Evolutionary conservation across 257 asterid genomes (phyloP), one percentile per base, ranked within the genome.

Genomic region (Penstemon newberryi): DNA sequence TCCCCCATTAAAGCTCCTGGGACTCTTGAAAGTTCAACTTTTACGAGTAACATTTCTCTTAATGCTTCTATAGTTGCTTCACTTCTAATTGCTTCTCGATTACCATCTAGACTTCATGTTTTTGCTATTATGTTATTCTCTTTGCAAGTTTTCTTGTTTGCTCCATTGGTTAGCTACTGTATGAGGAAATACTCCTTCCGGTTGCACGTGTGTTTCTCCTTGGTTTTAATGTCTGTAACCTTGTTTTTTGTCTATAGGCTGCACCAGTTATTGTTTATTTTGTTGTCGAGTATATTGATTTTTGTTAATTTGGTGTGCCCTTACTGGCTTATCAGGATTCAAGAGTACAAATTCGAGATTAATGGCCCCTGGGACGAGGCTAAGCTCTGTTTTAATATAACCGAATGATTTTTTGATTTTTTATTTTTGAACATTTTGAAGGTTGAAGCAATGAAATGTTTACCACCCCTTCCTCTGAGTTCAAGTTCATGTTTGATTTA

Each of bases 291-390:
- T 11, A 56, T 84, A 56, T 75, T 90, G 77, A 80, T 82, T 54
- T 89, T 88, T 52, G 91, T 90, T 42, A 93, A 90, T 80, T 62
- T 90, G 72, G 86, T 87, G 9, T 89, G 97, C 75, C 99, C 97
- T 4, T 87, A 88, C 77, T 93, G 97, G 96, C 80, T 93, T 73
- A 88, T 91, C 70, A 86, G 92, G 75, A 87, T 93, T 78, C 96
- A 88, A 69, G 88, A 84, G 81, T 90, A 88, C 84, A 93, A 88
- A 75, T 90, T 93, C 70, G 96, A 90, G 94, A 90, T 90, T 46
- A 90, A 90, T 83, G 97, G 99, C 38, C 99, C 97, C 0, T 90
- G 96, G 96, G 97, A 90, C 70, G 96, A 93, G 87, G 96, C 99
- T 54, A 93, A 87, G 79, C 96, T 93, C 52, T 90, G 96, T 67